A percentile compares a stretch with the other conserved stretches of the same genome.
phyloP scores from a whole-genome alignment of 257 asterid species.

The Solanum infundibuliforme region DNA sequence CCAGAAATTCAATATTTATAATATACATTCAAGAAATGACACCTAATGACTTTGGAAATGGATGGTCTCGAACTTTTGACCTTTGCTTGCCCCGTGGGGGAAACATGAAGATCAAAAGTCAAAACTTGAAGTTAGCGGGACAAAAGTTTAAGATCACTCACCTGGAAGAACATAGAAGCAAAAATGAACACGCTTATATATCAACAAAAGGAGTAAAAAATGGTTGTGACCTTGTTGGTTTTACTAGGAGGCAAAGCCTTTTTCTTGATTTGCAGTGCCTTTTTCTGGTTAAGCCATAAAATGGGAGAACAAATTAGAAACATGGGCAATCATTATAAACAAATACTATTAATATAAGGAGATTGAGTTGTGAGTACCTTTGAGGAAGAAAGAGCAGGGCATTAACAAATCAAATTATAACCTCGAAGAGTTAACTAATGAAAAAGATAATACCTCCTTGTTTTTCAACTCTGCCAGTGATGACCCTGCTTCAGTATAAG shows the following conservation, averaged over 20 bases:
- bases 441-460: too few species aligned
- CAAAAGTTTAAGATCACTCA: background rate
- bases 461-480: too few species aligned
- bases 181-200: background rate
- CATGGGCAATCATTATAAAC: too few species aligned
- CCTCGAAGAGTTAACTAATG: too few species aligned
- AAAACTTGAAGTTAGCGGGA: background rate
- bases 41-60: background rate
- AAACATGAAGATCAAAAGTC: background rate
- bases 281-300: too few species aligned
- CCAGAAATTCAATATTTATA: background rate
- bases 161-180: background rate
- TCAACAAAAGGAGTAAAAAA: background rate
- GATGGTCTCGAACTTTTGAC: background rate
- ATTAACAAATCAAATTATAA: too few species aligned
- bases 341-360: too few species aligned
- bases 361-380: too few species aligned
- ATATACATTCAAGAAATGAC: background rate
- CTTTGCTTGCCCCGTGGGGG: background rate
- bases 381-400: too few species aligned
- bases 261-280: background rate
- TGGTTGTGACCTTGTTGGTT: background rate
- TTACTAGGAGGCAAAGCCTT: background rate
- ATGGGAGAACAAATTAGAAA: too few species aligned
- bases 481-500: constrained; percentile 15